Evolutionary conservation across 331 rosid genomes (phyloP).

Genomic region (Quercus phellos): DNA sequence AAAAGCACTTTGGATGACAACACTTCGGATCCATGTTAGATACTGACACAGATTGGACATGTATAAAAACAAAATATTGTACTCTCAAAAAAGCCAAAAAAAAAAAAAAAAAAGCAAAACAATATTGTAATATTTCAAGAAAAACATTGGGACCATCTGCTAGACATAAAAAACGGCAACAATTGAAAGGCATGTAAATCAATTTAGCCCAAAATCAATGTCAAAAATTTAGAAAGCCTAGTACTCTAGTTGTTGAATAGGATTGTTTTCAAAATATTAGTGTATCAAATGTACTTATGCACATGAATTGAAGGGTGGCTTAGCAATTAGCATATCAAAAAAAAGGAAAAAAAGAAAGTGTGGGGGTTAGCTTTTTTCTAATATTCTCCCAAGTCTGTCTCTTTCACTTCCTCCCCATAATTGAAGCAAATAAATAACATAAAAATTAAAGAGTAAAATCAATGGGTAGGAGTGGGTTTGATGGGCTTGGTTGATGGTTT

Average conservation of each 20-base stretch:
- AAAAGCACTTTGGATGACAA: background rate
- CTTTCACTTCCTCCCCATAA: background rate
- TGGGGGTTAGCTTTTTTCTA: background rate
- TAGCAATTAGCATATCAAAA: too few relatives aligned
- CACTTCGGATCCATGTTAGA: background rate
- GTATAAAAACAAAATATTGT: too few relatives aligned
- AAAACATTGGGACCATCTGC: background rate
- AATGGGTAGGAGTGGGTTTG: background rate
- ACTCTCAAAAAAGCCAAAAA: too few relatives aligned
- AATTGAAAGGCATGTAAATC: background rate
- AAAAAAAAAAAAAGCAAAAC: too few relatives aligned
- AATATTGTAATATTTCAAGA: too few relatives aligned
- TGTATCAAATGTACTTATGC: background rate
- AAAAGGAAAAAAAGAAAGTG: background rate
- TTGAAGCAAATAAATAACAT: background rate
- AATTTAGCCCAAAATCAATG: background rate
- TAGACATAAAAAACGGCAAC: background rate
- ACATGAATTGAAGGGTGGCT: background rate
- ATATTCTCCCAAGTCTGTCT: background rate
- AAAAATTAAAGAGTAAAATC: background rate
- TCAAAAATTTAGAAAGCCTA: background rate
- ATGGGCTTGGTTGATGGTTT: background rate
- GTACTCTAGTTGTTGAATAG: background rate
- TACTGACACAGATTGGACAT: background rate
- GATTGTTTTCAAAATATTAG: background rate